Percentiles rank a stretch among this genome's conserved stretches.
Conservation (phyloP, 1,284 basidiomycete species). For the Wolfiporia cocos region DNA sequence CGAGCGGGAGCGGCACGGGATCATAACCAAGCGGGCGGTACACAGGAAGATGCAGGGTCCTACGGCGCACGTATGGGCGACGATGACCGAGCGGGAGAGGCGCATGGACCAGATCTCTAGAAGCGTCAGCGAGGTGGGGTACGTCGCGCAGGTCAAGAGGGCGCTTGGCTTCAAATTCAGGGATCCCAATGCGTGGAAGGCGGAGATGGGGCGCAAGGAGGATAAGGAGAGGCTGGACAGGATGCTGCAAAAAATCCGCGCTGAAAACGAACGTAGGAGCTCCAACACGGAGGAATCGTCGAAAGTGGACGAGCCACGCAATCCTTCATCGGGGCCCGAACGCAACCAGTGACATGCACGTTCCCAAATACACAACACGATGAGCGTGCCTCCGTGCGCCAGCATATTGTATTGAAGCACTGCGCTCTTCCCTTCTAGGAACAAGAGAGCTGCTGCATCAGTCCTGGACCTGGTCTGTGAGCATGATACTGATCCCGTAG, state of each 20-base stretch:
- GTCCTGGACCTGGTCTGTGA: too few relatives aligned
- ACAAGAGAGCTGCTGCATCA: too few relatives aligned
- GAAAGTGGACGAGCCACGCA: too few relatives aligned
- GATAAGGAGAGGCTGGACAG: conserved; percentile 30
- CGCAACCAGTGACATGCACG: too few relatives aligned
- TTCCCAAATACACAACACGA: conserved; percentile 33
- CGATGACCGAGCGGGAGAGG: conserved; percentile 43
- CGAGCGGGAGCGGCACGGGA: conserved; percentile 54
- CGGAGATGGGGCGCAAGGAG: conserved; percentile 36
- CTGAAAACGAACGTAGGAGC: conserved; percentile 26
- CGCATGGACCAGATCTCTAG: conserved; percentile 42
- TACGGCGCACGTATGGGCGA: conserved; percentile 51
- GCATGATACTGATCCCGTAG: too few relatives aligned
- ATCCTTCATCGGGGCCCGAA: too few relatives aligned
- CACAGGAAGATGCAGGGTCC: conserved; percentile 44
- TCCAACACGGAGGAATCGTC: conserved; percentile 30
- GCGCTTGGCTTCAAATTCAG: conserved; percentile 43
- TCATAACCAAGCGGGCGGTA: conserved; percentile 42
- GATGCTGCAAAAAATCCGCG: conserved; percentile 30
- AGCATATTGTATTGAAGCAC: too few relatives aligned
- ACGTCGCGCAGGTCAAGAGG: conserved; percentile 47
- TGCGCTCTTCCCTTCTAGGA: too few relatives aligned
- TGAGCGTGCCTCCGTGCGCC: too few relatives aligned
- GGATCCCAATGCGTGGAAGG: conserved; percentile 36
- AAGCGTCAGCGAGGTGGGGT: conserved; percentile 54